Base-by-base conservation (phyloP, 164 flowering plant species). In the Dillenia suffruticosa region DNA sequence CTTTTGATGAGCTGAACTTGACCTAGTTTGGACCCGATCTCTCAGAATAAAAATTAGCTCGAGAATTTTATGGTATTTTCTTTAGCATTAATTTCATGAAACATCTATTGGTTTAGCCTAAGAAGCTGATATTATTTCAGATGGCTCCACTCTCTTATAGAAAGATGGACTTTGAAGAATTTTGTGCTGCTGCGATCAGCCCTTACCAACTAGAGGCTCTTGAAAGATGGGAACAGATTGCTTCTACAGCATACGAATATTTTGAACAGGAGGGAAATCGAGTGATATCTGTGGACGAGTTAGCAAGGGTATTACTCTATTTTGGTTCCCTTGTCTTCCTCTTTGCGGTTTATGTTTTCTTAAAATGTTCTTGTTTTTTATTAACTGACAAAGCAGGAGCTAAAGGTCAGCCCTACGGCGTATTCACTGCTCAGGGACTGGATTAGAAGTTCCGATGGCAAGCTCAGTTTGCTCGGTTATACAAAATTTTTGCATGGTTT, bases 141-240 rank as follows among this genome's bases (percentile, higher is more conserved):
- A 79, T 95, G 97, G 97, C 88, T 58, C 81, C 91, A 3, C 82
- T 90, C 5, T 64, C 83, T 8, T 71, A 77, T 40, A 80, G 79
- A 60, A 84, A 71, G 65, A 84, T 95, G 87, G 78, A 80, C 53
- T 95, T 90, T 24, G 90, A 87, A 63, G 99, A 95, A 72, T 90
- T 95, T 60, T 95, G 97, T 68, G 97, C 94, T 46, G 99, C 99
- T 19, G 86, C 97, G 50, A 85, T 88, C 72, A 92, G 96, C 72
- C 22, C 74, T 16, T 76, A 86, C 76, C 97, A 92, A 71, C 81
- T 89, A 12, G 99, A 92, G 72, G 97, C 96, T 64, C 84, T 82
- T 71, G 92, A 88, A 59, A 77, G 70, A 6, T 92, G 99, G 99
- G 97, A 90, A 50, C 72, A 72, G 49, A 84, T 92, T 58, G 90